Evolutionary conservation across 192 early-diverging fungal genomes (phyloP), one percentile per base, ranked within the genome.

Genomic region (Geosiphon pyriformis): DNA sequence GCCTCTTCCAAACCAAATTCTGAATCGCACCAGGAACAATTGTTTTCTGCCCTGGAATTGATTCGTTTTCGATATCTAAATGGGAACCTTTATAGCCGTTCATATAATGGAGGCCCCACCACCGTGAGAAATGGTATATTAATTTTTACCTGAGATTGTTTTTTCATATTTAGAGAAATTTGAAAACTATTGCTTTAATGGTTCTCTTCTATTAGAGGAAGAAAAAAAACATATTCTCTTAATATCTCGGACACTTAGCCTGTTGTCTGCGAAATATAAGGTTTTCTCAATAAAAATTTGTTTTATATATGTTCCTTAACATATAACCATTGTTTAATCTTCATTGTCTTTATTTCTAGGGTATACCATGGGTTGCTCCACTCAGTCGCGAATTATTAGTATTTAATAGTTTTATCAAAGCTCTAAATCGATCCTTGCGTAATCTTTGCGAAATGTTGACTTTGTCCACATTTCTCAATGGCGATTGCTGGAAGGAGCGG

Each of bases 401-500:
- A 15, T 91, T 91, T 75, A 84, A 82, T 74, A 89, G 88, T 70
- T 79, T 88, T 53, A 83, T 77, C n/a, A 84, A 85, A 60, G 72
- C 80, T 0, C 53, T 87, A 26, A 84, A 76, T 33, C 80, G 84
- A n/a, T 77, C 78, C 23, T 77, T 83, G 26, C 77, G 86, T 48
- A 86, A 85, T 49, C 33, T 88, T 49, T 71, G 76, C 50, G 86
- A 88, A 65, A 81, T 85, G 66, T 59, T 83, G 10, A 74, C 78
- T 2, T 65, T 88, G 8, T 75, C 79, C 7, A 71, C 87, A 64
- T 72, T 87, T 29, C 59, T 87, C 25, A 78, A 75, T 37, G 76
- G 72, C 26, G 70, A 79, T 35, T 74, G 73, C 23, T 61, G 72
- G 51, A 83, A 78, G 66, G 81, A 85, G 4, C 27, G 69, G 23